Conservation (phyloP, 352 stramenopile genomes). For the Thalassiosira livingstoniorum region DNA sequence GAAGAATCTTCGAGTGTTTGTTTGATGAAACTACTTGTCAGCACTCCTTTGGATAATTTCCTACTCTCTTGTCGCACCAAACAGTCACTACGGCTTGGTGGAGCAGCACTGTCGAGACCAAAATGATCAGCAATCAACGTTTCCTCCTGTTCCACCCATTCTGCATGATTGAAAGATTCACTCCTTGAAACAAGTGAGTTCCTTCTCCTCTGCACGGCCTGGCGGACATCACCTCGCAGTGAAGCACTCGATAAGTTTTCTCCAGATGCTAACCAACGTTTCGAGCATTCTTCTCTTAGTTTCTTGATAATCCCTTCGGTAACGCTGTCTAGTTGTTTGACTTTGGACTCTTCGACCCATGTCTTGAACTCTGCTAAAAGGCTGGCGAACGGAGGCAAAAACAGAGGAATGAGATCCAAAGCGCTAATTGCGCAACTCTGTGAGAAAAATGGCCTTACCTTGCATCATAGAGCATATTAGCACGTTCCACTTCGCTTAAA, state of each 20-base stretch:
- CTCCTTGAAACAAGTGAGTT: neutral
- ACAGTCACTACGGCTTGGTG: neutral
- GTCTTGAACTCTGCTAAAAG: slow-evolving; percentile 21
- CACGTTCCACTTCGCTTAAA: slow-evolving; percentile 2
- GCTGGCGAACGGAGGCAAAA: no score
- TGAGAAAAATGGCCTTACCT: slow-evolving; percentile 1
- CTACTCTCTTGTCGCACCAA: neutral
- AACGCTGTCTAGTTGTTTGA: slow-evolving; percentile 7
- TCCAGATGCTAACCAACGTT: neutral
- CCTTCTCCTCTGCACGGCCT: neutral
- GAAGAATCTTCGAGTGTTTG: slow-evolving; percentile 20
- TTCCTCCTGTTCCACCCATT: neutral
- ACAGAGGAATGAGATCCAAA: no score
- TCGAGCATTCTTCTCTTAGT: slow-evolving; percentile 12
- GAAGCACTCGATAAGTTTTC: neutral
- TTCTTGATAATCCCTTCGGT: slow-evolving; percentile 21
- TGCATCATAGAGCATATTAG: slow-evolving; percentile 3
- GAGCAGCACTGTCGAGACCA: neutral
- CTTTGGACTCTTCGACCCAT: slow-evolving; percentile 22
- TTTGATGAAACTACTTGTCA: slow-evolving; percentile 11
- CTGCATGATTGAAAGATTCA: neutral
- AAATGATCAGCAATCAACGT: neutral
- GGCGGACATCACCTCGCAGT: neutral
- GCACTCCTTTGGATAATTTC: neutral
- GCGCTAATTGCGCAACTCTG: neutral